Base-by-base conservation (phyloP, 1,284 basidiomycete genomes). In the Somion occarium region DNA sequence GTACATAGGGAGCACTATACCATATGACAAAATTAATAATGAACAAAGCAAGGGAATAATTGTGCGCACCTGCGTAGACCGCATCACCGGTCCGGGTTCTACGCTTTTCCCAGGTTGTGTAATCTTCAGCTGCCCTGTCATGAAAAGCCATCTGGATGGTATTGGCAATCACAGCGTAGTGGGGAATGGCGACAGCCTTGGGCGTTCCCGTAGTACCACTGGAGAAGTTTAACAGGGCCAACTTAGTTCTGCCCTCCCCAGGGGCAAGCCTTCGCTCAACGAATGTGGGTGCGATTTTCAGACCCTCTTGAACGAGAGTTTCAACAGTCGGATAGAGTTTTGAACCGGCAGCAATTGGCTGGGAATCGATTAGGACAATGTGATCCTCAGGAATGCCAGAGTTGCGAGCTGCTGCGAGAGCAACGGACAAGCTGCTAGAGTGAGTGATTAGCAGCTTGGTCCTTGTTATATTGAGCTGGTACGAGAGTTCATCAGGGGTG, bases 141-240 rank as follows among this genome's bases (percentile, higher is more conserved):
- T 81, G 79, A 18, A 69, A 61, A n/a, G 74, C 74, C 61, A 74
- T 76, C 63, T 86, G 85, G 9, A 87, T 65, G 5, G 85, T 64
- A 61, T 89, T 90, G 38, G 84, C 76, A 45, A 88, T 81, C 2
- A 86, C 54, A 0, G 77, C 66, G 59, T 78, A 81, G 61, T 91
- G 88, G 1, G 88, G 69, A 54, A 91, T 85, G 12, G 73, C 74
- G 23, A 91, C 82, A 4, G 87, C 88, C 76, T 92, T 92, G 1
- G 91, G 86, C 59, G 78, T 82, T 5, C 90, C 90, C 56, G 91
- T 93, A 1, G 91, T 93, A 15, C 90, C 91, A 51, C 84, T 88
- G 0, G 87, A 91, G 64, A 92, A 90, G 46, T 76, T 83, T 37
- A 91, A 68, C 57, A 92, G 84, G 0, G 90, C 91, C 3, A 91